A percentile compares a stretch with the other conserved stretches of the same genome.
Conservation (phyloP, 2,329 filamentous ascomycete genomes). For the Ophiocordyceps camponoti-leonardi region DNA sequence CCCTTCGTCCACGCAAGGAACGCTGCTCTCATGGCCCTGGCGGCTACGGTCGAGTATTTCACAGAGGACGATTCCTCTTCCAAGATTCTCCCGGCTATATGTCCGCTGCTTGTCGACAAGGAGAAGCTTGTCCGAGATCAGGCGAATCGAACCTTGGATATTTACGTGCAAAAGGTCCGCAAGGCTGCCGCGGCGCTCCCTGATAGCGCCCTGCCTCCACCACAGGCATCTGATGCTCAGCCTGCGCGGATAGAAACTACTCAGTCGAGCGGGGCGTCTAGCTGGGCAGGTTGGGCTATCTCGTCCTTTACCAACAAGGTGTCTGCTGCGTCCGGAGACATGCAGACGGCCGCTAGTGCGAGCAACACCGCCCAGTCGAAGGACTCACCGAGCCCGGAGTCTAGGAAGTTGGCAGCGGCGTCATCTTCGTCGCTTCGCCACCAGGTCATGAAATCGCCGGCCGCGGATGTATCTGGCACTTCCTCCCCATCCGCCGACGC, state of each 20-base stretch:
- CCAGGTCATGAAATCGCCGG: slow-evolving; percentile 35
- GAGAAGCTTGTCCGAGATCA: slow-evolving; percentile 91
- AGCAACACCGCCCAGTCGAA: slow-evolving; percentile 22
- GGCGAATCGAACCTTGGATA: slow-evolving; percentile 73
- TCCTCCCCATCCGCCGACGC: slow-evolving; percentile 27
- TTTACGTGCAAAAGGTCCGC: slow-evolving; percentile 67
- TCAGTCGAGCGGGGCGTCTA: slow-evolving; percentile 35
- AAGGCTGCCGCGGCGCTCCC: slow-evolving; percentile 66
- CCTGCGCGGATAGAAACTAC: slow-evolving; percentile 67
- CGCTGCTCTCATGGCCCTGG: slow-evolving; percentile 70
- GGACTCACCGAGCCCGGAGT: slow-evolving; percentile 21
- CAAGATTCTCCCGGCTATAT: slow-evolving; percentile 70
- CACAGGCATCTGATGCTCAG: slow-evolving; percentile 30
- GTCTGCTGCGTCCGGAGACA: slow-evolving; percentile 69
- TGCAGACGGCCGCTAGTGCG: slow-evolving; percentile 38
- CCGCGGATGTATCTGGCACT: slow-evolving; percentile 25
- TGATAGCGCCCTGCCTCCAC: slow-evolving; percentile 58
- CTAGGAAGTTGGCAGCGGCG: slow-evolving; percentile 21
- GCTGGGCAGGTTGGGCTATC: slow-evolving; percentile 93
- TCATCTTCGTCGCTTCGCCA: slow-evolving; percentile 43
- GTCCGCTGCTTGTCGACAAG: slow-evolving; percentile 76
- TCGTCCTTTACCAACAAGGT: slow-evolving; percentile 97
- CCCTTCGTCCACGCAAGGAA: slow-evolving; percentile 91
- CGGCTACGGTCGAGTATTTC: slow-evolving; percentile 74
- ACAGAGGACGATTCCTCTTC: slow-evolving; percentile 75